Percentiles rank a stretch among this genome's conserved stretches.
Conservation (phyloP, 2,329 filamentous ascomycete genomes). For the Pseudogymnoascus sp. region DNA sequence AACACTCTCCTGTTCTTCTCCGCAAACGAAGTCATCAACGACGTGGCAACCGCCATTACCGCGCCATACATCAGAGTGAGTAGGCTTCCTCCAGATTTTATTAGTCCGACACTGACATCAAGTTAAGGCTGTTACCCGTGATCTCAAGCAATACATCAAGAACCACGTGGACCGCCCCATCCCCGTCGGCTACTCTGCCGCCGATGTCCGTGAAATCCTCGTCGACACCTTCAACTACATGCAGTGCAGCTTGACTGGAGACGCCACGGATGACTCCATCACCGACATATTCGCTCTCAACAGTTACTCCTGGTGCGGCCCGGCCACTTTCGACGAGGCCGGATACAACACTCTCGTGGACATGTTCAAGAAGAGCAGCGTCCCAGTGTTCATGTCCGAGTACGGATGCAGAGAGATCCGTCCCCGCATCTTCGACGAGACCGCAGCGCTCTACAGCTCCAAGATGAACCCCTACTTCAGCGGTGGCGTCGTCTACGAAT, state of each 20-base stretch:
- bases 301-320: constrained; percentile 65
- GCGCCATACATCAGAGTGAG: constrained; percentile 55
- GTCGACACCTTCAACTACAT: constrained; percentile 70
- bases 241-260: constrained; percentile 51
- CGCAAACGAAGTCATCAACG: constrained; percentile 70
- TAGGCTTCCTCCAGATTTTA: neutral
- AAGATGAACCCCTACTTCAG: constrained; percentile 62
- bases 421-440: constrained; percentile 71
- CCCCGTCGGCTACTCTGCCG: constrained; percentile 73
- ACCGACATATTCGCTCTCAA: constrained; percentile 73
- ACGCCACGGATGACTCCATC: constrained; percentile 50
- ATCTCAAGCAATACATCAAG: constrained; percentile 74
- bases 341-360: constrained; percentile 55
- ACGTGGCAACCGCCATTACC: constrained; percentile 47
- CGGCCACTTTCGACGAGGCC: constrained; percentile 53
- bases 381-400: constrained; percentile 78
- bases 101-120: constrained; percentile 16
- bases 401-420: constrained; percentile 66
- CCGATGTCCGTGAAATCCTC: constrained; percentile 65
- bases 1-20: constrained; percentile 68
- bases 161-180: constrained; percentile 59
- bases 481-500: constrained; percentile 77
- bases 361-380: constrained; percentile 55
- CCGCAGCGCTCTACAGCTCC: constrained; percentile 60
- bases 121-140: constrained; percentile 60